Base-by-base conservation (phyloP, 2,329 filamentous ascomycete species). In the Myriosclerotinia scirpicola region DNA sequence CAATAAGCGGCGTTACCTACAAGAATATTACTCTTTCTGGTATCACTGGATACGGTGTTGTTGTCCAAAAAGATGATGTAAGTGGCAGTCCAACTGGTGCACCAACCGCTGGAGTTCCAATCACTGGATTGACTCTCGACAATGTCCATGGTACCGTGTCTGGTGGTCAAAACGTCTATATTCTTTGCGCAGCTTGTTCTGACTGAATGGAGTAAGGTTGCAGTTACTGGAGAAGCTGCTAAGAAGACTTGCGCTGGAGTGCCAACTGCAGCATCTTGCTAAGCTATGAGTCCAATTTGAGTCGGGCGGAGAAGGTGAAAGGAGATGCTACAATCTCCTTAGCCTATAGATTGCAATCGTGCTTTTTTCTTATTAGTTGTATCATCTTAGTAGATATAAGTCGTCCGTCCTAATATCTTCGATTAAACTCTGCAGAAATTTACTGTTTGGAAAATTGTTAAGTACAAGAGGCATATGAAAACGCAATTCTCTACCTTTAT, bases 11-110 rank as follows among this genome's bases (percentile, higher is more conserved):
- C 62, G 78, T 87, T 38, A 85, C 81, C 2, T 87, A 85, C 78
- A 77, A 77, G 42, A 77, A 79, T 68, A 86, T 87, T 74, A 80
- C 78, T 1, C 77, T 87, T 1, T 78, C 76, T 52, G 75, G 76
- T 46, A 85, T 86, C 72, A 74, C 81, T 42, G 64, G 65, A 12
- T 74, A 73, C 44, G 82, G 73, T 46, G 81, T 87, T 40, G 71
- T 86, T 59, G 81, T 87, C 67, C 79, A 87, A 76, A 85, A 88
- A 77, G 83, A 86, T 73, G 84, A 84, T 55, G 50, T 69, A 62
- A 74, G 73, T 54, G 71, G 72, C 0, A 70, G 64, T 12, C 73
- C 72, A 34, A 74, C 72, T 11, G 72, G 71, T 1, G 71, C n/a
- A 0, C 69, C 73, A 26, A 72, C 73, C 1, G 46, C 46, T 6